A percentile compares a stretch with the other conserved stretches of the same genome.
Evolutionary conservation across 2,329 filamentous ascomycete genomes (phyloP).

Genomic region (Trichoderma arundinaceum): DNA sequence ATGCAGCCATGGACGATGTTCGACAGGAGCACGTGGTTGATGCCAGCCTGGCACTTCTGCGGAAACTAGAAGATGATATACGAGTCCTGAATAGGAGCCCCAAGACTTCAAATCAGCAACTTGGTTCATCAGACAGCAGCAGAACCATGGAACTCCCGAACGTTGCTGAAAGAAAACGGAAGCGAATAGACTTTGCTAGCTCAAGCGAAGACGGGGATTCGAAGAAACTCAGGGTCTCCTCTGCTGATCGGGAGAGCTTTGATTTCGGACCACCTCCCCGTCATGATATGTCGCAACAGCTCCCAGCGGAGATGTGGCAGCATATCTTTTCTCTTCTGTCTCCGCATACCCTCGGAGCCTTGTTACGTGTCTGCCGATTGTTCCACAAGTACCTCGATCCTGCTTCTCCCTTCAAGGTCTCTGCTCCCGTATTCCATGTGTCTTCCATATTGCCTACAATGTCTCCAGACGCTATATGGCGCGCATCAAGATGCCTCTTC

Average conservation of each 20-base stretch:
- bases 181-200: neutral
- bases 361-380: slow-evolving; percentile 70
- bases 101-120: neutral
- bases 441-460: slow-evolving; percentile 42
- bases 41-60: slow-evolving; percentile 2
- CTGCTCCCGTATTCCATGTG: slow-evolving; percentile 34
- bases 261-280: neutral
- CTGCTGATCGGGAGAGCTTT: neutral
- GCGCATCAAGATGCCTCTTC: slow-evolving; percentile 67
- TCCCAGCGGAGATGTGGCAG: slow-evolving; percentile 72
- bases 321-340: slow-evolving; percentile 70
- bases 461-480: slow-evolving; percentile 73
- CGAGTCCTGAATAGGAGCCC: neutral
- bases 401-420: slow-evolving; percentile 43
- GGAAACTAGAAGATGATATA: neutral
- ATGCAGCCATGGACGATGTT: slow-evolving; percentile 12
- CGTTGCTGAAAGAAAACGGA: slow-evolving; percentile 27
- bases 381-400: slow-evolving; percentile 67
- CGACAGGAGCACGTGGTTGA: slow-evolving; percentile 1
- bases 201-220: neutral
- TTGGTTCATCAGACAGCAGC: slow-evolving; percentile 4
- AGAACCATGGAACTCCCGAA: neutral
- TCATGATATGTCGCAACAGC: slow-evolving; percentile 37
- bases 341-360: slow-evolving; percentile 65
- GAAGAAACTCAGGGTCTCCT: slow-evolving; percentile 29